Evolutionary conservation across 1,284 basidiomycete genomes (phyloP), one percentile per base, ranked within the genome.

Genomic region (Tylopilus orsonianus): DNA sequence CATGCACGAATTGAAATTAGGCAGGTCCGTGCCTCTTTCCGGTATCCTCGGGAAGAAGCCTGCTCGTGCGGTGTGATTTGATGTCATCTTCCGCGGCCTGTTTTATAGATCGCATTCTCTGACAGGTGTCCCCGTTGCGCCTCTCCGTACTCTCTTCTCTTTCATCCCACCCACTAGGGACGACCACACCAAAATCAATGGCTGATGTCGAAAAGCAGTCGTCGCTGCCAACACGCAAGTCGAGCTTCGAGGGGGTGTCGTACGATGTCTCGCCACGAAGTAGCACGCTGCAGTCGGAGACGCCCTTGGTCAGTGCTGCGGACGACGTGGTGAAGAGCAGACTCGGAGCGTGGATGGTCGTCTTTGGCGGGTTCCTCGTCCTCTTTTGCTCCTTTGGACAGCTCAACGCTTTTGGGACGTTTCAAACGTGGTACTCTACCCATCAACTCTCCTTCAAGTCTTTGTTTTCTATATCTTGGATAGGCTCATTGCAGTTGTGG

Each of bases 401-500:
- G 24, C 55, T 66, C 43, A 60, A 43, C 9, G 64, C 64, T 5
- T 66, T 68, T 8, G 64, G 64, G 9, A 65, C 66, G 23, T 76
- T 72, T 48, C 75, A 77, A 54, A 56, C 68, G 27, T 76, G 71
- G 68, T 77, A 76, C 50, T 66, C 67, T 16, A 61, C 60, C 16
- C 67, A 74, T 48, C 69, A 76, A 44, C 65, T 76, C 13, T 49
- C 58, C 3, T 54, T 56, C 43, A 41, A 54, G 47, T 58, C 64
- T 44, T 18, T 63, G 4, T 76, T 73, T 12, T 68, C 59, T 13
- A 77, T 77, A 53, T 70, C 76, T 4, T 74, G 74, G 70, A 77
- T 78, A 49, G 75, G 76, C 8, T 71, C 76, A 9, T 44, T 77
- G 32, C 75, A 77, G 50, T 54, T 78, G 2, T 77, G 72, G 61